Base-by-base conservation (phyloP, 2,329 filamentous ascomycete species). In the Truncatella angustata region DNA sequence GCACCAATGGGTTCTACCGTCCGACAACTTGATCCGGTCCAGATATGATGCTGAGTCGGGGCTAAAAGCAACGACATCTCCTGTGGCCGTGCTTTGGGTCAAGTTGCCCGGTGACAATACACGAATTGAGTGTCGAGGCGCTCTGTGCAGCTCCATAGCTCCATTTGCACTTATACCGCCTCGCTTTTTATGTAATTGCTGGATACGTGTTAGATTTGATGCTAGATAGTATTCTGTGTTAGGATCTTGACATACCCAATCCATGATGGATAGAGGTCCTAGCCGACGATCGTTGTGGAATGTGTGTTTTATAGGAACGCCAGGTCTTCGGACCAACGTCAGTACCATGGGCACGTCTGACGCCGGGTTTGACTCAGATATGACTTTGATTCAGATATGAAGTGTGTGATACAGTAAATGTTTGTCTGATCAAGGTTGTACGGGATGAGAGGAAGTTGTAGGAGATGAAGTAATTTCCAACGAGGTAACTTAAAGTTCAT, bases 91-190 rank as follows among this genome's bases (percentile, higher is more conserved):
- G 20, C 20, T 16, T n/a, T 28, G 32, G 7, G 16, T 46, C 43
- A 28, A 46, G 16, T 46, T 35, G 43, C 16, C 43, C 43, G 26
- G 43, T 46, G 43, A 46, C 43, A 46, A 46, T 32, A 32, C 43
- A 26, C 43, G 43, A 46, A 20, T 18, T 46, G 43, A 34, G 28
- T 30, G 43, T 10, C 43, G 26, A 30, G 43, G 23, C 43, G 43
- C n/a, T 16, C 21, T 24, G 26, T 28, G 26, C 43, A 26, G 12
- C 43, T 46, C 26, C 26, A 23, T 28, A 46, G 26, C 43, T 32
- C 28, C 43, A 20, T 46, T 28, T 35, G 43, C 43, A 32, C n/a
- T n/a, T n/a, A 16, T 12, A 26, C 10, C 43, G 26, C 23, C 43
- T 18, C 26, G n/a, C n/a, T 23, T 16, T 26, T 32, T 39, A 16